Evolutionary conservation across 2,329 filamentous ascomycete species (phyloP).

Genomic region (Botrytis aclada): DNA sequence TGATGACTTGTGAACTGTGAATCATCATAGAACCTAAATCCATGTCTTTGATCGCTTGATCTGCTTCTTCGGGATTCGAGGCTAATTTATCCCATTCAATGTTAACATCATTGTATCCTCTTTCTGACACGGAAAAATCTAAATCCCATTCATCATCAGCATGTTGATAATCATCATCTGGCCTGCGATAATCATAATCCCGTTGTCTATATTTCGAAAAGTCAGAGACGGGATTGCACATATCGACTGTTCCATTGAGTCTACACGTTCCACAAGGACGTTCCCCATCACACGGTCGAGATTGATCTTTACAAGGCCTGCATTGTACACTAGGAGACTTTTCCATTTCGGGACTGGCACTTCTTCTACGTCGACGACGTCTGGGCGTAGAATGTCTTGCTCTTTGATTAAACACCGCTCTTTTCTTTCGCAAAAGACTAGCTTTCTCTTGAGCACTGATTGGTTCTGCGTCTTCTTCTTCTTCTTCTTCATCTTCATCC

Average conservation of each 20-base stretch:
- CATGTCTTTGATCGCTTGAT: neutral
- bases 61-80: neutral
- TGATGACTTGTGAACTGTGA: neutral
- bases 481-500: neutral
- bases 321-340: neutral
- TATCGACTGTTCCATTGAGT: neutral
- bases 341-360: neutral
- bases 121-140: neutral
- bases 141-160: neutral
- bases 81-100: neutral
- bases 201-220: neutral
- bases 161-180: too few species aligned
- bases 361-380: neutral
- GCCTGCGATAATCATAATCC: too few species aligned
- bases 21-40: conserved; percentile 5
- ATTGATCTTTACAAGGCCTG: neutral
- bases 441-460: neutral
- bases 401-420: neutral
- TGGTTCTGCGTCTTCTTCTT: neutral
- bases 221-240: neutral
- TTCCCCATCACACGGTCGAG: conserved; percentile 3
- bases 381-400: neutral
- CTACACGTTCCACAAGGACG: neutral
- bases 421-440: neutral
- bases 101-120: neutral